Conservation (phyloP, 2,329 filamentous ascomycete species). For the Sporothrix luriei region DNA sequence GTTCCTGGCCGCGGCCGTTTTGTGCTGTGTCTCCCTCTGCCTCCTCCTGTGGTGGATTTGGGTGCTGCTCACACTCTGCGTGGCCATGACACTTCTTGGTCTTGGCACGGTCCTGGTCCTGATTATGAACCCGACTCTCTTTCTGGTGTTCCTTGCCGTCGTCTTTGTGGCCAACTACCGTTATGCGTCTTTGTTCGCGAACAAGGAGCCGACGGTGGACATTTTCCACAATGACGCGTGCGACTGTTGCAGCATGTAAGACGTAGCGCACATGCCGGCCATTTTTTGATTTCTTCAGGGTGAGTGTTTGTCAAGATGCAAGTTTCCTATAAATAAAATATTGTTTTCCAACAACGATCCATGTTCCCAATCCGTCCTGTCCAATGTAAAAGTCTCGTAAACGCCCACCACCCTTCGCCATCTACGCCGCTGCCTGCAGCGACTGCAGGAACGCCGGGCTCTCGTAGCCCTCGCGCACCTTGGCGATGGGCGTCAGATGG, state of each 20-base stretch:
- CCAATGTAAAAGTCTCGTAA: neutral
- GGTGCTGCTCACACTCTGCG: neutral
- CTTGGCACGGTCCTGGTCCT: neutral
- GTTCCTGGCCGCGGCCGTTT: neutral
- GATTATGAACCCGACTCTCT: neutral
- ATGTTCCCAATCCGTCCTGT: neutral
- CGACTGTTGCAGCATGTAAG: neutral
- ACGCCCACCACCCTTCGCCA: too few species aligned
- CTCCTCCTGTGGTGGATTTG: constrained; percentile 13
- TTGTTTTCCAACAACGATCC: neutral
- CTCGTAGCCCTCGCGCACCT: constrained; percentile 60
- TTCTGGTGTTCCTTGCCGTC: neutral
- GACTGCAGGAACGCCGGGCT: constrained; percentile 53
- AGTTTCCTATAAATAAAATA: neutral
- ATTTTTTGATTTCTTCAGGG: neutral
- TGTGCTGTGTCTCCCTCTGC: constrained; percentile 17
- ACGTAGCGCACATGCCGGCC: constrained; percentile 16
- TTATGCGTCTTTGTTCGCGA: neutral
- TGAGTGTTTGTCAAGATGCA: neutral
- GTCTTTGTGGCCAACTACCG: neutral
- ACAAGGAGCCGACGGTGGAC: neutral
- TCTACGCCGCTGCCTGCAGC: constrained; percentile 17
- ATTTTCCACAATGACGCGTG: neutral
- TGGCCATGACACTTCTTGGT: neutral
- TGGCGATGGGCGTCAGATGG: constrained; percentile 55